Conservation (phyloP, 306 rosid species). For the Begonia loranthoides region DNA sequence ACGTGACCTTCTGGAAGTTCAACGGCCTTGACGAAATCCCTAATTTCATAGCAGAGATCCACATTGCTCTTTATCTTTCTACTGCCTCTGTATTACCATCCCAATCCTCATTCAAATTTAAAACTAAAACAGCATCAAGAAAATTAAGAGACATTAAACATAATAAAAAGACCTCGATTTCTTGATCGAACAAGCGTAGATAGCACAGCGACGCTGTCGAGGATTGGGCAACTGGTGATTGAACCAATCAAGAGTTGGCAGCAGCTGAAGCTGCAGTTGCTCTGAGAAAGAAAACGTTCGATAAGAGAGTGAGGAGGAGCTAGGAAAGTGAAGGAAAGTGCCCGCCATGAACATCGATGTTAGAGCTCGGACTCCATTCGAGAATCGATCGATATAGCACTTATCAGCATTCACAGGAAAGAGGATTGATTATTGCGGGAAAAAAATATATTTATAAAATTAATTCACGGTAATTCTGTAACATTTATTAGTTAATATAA, state of each 20-base stretch:
- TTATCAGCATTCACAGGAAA: no score
- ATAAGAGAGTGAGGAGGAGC: slow-evolving; percentile 12
- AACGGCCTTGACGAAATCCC: slow-evolving; percentile 34
- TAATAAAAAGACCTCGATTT: slow-evolving; percentile 24
- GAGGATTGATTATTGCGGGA: no score
- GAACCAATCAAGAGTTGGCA: slow-evolving; percentile 3
- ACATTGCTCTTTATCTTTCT: slow-evolving; percentile 54
- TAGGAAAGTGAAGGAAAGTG: not conserved
- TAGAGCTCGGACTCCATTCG: no score
- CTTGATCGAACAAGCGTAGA: slow-evolving; percentile 23
- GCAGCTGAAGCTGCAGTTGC: slow-evolving; percentile 12
- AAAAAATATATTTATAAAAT: no score
- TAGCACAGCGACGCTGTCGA: slow-evolving; percentile 2
- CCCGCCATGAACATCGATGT: no score
- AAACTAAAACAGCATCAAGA: not conserved
- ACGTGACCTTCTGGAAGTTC: slow-evolving; percentile 60
- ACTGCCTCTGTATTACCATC: slow-evolving; percentile 23
- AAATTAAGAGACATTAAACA: slow-evolving; percentile 2
- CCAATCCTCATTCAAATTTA: not conserved
- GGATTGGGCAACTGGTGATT: slow-evolving; percentile 3
- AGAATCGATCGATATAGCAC: no score
- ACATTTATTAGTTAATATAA: no score
- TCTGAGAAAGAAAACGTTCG: slow-evolving; percentile 17
- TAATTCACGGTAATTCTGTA: no score
- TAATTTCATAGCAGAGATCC: slow-evolving; percentile 62